Evolutionary conservation across 495 filamentous ascomycete species (phyloP).

Genomic region (Neurospora sp.): DNA sequence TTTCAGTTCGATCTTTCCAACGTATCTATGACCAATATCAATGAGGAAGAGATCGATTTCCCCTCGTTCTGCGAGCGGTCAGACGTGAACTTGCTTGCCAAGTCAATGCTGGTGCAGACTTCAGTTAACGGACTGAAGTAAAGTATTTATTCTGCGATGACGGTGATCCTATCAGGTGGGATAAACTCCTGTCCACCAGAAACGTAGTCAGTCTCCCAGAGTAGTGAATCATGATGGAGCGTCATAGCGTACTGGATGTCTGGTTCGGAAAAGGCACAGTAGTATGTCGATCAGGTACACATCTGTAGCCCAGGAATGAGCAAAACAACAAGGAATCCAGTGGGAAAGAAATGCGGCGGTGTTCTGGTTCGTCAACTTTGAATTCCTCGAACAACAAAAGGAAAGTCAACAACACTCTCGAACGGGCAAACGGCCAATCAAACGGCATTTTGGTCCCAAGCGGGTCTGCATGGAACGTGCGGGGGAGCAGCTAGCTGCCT

Average conservation of each 20-base stretch:
- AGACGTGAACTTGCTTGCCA: not conserved
- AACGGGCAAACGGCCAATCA: slow-evolving; percentile 14
- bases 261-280: not conserved
- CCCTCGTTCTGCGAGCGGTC: not conserved
- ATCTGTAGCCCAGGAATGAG: not conserved
- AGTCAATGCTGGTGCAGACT: not conserved
- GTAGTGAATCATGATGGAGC: not conserved
- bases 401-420: not conserved
- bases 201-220: not conserved
- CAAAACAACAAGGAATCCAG: not conserved
- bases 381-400: not conserved
- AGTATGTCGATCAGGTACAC: not conserved
- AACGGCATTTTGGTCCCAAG: not conserved
- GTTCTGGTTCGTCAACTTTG: not conserved
- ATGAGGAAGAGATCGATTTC: not conserved
- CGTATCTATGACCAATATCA: not conserved
- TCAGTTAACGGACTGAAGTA: not conserved
- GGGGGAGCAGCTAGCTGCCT: slow-evolving; percentile 9
- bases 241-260: not conserved
- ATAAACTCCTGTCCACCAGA: not conserved
- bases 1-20: not conserved
- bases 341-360: not conserved
- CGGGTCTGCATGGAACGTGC: slow-evolving; percentile 15
- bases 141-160: not conserved
- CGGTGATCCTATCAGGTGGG: not conserved